Percentiles rank a stretch among this genome's conserved stretches.
phyloP scores from a whole-genome alignment of 139 green algal genomes.

The Micractinium conductrix region DNA sequence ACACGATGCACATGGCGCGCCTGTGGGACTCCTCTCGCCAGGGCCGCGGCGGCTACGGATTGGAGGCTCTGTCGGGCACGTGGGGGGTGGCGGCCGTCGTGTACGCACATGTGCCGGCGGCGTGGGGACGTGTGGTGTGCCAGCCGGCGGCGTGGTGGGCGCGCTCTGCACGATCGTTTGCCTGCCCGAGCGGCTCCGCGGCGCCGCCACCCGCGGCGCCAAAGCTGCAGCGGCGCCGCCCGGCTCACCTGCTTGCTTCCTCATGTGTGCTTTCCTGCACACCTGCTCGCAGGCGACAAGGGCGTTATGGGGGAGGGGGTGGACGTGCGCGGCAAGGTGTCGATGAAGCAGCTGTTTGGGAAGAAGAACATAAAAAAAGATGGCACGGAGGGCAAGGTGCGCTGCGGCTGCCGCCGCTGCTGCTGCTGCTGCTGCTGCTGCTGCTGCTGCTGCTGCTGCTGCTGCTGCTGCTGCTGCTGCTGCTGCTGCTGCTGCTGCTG shows the following conservation, averaged over 20 bases:
- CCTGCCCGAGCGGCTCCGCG: background rate
- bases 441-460: too few relatives aligned
- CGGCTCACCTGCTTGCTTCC: background rate
- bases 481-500: too few relatives aligned
- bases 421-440: too few relatives aligned
- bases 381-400: conserved; percentile 72
- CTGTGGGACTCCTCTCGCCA: conserved; percentile 84
- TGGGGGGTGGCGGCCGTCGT: too few relatives aligned
- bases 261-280: background rate
- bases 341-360: conserved; percentile 95
- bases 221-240: background rate
- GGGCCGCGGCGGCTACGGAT: conserved; percentile 74
- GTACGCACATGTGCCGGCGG: too few relatives aligned
- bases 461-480: too few relatives aligned
- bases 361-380: conserved; percentile 79
- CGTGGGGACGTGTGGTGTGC: background rate
- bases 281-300: conserved; percentile 31
- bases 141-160: background rate
- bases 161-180: background rate
- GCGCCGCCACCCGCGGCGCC: background rate
- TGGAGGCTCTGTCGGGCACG: conserved; percentile 74
- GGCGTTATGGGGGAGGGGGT: conserved; percentile 49
- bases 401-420: too few relatives aligned
- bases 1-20: conserved; percentile 99
- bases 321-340: conserved; percentile 63